phyloP scores from a whole-genome alignment of 495 filamentous ascomycete genomes.

The Talaromyces stipitatus region DNA sequence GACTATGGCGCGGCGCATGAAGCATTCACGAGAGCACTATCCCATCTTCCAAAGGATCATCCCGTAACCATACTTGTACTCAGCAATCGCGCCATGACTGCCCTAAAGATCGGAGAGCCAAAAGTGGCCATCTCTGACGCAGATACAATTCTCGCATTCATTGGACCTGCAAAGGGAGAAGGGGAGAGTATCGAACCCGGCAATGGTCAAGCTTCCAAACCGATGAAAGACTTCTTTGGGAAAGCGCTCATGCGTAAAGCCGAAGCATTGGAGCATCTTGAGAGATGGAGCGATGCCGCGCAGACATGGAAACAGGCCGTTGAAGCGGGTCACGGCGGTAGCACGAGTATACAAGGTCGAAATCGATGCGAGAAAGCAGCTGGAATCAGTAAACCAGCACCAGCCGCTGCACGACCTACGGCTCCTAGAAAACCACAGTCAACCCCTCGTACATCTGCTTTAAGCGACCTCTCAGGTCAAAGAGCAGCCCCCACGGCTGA shows the following conservation, averaged over 20 bases:
- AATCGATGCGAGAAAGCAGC: conserved; percentile 84
- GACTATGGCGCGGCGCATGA: conserved; percentile 83
- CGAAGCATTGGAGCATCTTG: conserved; percentile 90
- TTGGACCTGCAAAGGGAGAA: conserved; percentile 71
- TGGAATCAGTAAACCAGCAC: conserved; percentile 43
- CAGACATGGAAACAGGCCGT: conserved; percentile 75
- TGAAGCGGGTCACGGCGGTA: conserved; percentile 74
- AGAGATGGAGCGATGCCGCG: conserved; percentile 82
- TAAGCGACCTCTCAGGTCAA: conserved; percentile 9
- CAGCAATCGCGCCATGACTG: conserved; percentile 85
- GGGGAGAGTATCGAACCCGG: conserved; percentile 68
- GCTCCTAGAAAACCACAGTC: conserved; percentile 27
- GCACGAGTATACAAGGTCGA: conserved; percentile 76
- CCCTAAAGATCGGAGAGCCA: conserved; percentile 81
- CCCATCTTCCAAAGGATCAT: conserved; percentile 68
- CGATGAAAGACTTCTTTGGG: conserved; percentile 87
- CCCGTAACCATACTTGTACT: conserved; percentile 78
- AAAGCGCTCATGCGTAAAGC: conserved; percentile 93
- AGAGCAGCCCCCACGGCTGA: conserved; percentile 32
- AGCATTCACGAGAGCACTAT: conserved; percentile 69
- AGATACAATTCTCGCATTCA: conserved; percentile 69
- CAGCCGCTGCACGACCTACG: conserved; percentile 20
- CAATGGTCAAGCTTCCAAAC: conserved; percentile 57
- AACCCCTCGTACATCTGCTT: conserved; percentile 12
- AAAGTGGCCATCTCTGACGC: conserved; percentile 78